Base-by-base conservation (phyloP, 2,329 filamentous ascomycete genomes). In the Penicillium aurantiogriseum region DNA sequence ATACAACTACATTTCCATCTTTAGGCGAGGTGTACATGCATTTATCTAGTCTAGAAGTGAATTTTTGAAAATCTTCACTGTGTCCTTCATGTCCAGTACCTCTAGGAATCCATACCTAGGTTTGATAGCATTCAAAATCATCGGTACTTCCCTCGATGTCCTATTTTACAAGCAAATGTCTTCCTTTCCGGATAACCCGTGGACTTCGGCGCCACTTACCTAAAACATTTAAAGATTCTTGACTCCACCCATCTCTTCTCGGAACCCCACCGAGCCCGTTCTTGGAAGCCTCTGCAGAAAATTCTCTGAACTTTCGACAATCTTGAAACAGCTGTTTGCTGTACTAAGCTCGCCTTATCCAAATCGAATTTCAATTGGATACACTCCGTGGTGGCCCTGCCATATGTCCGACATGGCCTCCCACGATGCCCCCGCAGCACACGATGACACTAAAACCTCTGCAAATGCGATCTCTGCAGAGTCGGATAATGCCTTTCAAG, bases 141-240 rank as follows among this genome's bases (percentile, higher is more conserved):
- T 9, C 6, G 11, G 11, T 31, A 45, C 27, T 15, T 45, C 17
- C 1, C 5, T 17, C 6, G 0, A 27, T 4, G 23, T 43, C n/a
- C 23, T n/a, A 39, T 19, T 39, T 3, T 35, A 17, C 39, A 17
- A 15, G 11, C 13, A 35, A 15, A 3, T 25, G 15, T 53, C 42
- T 59, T 53, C 54, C 57, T 51, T 57, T 62, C 17, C 13, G 31
- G 31, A 5, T 33, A 6, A 8, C 21, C 21, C 21, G 21, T 21
- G 21, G 21, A 21, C 11, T 13, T 10, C 19, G 33, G 9, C 27
- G 43, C 43, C 25, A 31, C 40, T 55, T 66, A 66, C 64, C 58
- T 65, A 65, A 66, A 43, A 65, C 21, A n/a, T 25, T 48, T 48
- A 48, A 60, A 60, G 42, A 62, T 54, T 57, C 54, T 35, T 15